Percentiles rank a stretch among this genome's conserved stretches.
Conservation (phyloP, 768 basidiomycete genomes). For the Russula emetica region DNA sequence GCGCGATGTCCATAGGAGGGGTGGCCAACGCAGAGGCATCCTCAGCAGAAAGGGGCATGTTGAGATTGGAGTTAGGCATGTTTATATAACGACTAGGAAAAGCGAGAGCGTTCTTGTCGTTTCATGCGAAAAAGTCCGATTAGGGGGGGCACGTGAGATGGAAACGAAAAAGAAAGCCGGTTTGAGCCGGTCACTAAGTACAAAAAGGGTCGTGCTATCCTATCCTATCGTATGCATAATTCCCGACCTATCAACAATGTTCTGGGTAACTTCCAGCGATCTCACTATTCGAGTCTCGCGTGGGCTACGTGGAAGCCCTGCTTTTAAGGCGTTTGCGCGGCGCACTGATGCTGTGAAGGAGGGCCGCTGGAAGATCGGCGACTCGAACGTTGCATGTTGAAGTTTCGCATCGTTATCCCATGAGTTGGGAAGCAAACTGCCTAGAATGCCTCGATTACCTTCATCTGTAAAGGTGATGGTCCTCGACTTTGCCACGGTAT, state of each 20-base stretch:
- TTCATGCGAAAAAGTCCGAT: not conserved
- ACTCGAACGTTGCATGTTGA: not conserved
- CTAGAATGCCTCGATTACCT: not conserved
- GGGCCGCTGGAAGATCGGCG: not conserved
- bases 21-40: not conserved
- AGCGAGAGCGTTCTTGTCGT: not conserved
- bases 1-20: not conserved
- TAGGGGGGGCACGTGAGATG: not conserved
- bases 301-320: not conserved
- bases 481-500: not conserved
- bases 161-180: not conserved
- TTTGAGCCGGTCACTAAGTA: not conserved
- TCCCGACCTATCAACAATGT: not conserved
- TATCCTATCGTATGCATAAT: no score
- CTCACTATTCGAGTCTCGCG: not conserved
- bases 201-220: no score
- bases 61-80: constrained; percentile 6
- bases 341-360: not conserved
- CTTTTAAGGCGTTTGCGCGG: not conserved
- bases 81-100: not conserved
- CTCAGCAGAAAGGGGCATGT: not conserved
- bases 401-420: constrained; percentile 7
- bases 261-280: not conserved
- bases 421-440: constrained; percentile 10
- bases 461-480: not conserved